Evolutionary conservation across 1,284 basidiomycete genomes (phyloP).

Genomic region (Sanguinoderma infundibulare): DNA sequence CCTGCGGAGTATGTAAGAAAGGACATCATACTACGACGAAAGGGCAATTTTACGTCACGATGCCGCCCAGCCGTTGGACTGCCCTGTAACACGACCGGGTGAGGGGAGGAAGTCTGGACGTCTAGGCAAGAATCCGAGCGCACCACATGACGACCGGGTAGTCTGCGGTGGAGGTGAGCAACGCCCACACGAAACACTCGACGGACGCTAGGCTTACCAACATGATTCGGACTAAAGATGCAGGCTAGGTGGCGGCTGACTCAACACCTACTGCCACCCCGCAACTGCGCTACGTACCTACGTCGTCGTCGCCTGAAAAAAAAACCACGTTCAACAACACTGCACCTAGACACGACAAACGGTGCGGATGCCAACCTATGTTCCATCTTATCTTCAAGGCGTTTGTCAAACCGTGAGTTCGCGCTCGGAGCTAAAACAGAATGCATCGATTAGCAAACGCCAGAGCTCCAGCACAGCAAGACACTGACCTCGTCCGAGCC

Average conservation of each 20-base stretch:
- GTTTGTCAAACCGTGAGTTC: slow-evolving; percentile 20
- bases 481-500: slow-evolving; percentile 52
- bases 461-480: not conserved
- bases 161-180: slow-evolving; percentile 43
- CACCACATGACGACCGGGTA: slow-evolving; percentile 67
- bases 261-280: not conserved
- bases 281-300: slow-evolving; percentile 11
- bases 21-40: too few relatives aligned
- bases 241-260: slow-evolving; percentile 30
- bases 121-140: not conserved
- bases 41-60: too few relatives aligned
- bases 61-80: slow-evolving; percentile 66
- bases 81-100: slow-evolving; percentile 43
- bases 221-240: slow-evolving; percentile 39
- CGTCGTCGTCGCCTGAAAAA: slow-evolving; percentile 17
- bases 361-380: slow-evolving; percentile 15
- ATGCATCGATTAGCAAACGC: not conserved
- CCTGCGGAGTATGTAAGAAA: not conserved
- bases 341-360: not conserved
- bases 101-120: not conserved
- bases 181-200: not conserved
- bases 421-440: slow-evolving; percentile 13
- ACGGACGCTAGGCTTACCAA: slow-evolving; percentile 19
- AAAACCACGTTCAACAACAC: not conserved
- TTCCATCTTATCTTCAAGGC: slow-evolving; percentile 17